Evolutionary conservation across 192 early-diverging fungal species (phyloP).

Genomic region (Linnemannia exigua): DNA sequence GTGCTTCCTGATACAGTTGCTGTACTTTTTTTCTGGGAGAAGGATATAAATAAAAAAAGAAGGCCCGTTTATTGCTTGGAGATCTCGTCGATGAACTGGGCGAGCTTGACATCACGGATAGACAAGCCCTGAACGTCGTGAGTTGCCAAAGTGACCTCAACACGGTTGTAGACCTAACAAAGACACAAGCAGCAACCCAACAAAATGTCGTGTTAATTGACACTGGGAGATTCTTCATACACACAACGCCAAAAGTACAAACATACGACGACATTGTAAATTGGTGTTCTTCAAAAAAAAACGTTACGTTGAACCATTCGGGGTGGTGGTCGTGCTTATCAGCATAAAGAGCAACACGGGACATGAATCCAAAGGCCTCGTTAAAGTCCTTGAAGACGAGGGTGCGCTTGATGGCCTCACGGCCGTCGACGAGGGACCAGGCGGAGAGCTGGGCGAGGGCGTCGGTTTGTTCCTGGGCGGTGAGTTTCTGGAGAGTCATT

Average conservation of each 20-base stretch:
- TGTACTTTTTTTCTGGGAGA: not conserved
- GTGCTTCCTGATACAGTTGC: not conserved
- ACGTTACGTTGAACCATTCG: conserved; percentile 89
- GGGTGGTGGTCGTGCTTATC: conserved; percentile 96
- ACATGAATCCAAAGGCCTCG: conserved; percentile 96
- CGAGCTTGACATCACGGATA: conserved; percentile 81
- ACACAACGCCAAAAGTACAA: not conserved
- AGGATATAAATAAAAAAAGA: not conserved
- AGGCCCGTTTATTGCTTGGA: conserved; percentile 39
- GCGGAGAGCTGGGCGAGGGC: conserved; percentile 57
- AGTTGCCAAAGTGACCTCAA: conserved; percentile 91
- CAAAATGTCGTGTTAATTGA: not conserved
- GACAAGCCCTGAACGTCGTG: conserved; percentile 92
- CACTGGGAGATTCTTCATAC: not conserved
- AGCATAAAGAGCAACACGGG: conserved; percentile 87
- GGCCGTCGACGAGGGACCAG: conserved; percentile 73
- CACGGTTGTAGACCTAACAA: conserved; percentile 90
- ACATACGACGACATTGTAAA: not conserved
- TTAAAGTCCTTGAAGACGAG: conserved; percentile 88
- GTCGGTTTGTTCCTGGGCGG: conserved; percentile 57
- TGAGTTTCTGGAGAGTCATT: conserved; percentile 55
- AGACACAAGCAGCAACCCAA: not conserved
- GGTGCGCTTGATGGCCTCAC: conserved; percentile 83
- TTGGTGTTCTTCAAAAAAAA: not conserved
- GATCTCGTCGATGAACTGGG: conserved; percentile 74